These are phyloP conservation scores for Trypanosoma cruzi DNA, from an alignment of 208 protist genomes.

Conservation along the genomic window DNA sequence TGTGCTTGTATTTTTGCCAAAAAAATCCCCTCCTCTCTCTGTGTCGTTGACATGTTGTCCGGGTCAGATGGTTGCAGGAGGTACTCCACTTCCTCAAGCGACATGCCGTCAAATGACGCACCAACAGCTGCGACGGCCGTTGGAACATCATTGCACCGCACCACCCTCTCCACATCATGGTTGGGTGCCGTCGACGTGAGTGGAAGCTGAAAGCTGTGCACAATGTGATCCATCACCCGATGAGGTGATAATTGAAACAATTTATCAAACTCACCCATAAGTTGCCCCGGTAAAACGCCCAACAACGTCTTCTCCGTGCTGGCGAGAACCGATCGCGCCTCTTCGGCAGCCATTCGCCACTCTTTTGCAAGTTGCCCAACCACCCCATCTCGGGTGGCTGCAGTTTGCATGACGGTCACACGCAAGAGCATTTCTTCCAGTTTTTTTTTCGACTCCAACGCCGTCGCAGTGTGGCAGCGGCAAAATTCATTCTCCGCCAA, in stretches of 20 bases:
- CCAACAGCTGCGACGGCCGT: neutral
- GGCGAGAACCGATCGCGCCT: neutral
- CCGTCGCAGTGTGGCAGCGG: neutral
- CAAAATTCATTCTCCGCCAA: neutral
- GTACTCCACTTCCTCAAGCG: slow-evolving; percentile 19
- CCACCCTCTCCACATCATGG: neutral
- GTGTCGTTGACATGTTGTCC: neutral
- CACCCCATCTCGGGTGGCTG: neutral
- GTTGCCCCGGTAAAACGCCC: neutral
- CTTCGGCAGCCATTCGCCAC: slow-evolving; percentile 2
- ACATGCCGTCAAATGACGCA: slow-evolving; percentile 10
- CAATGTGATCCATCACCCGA: slow-evolving; percentile 2
- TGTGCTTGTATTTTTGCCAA: slow-evolving; percentile 1
- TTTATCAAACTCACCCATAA: slow-evolving; percentile 2
- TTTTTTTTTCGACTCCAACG: neutral
- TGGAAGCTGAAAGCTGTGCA: slow-evolving; percentile 12
- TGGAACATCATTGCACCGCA: neutral
- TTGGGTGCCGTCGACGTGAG: neutral
- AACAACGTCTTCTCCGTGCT: neutral
- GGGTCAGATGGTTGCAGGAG: slow-evolving; percentile 5
- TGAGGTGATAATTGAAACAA: slow-evolving; percentile 3
- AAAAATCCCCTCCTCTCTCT: neutral
- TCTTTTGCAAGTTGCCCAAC: neutral
- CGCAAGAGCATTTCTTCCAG: neutral
- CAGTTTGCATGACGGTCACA: slow-evolving; percentile 1